A percentile compares a stretch with the other conserved stretches of the same genome.
Conservation (phyloP, 257 asterid genomes). For the Solanum clarkiae region DNA sequence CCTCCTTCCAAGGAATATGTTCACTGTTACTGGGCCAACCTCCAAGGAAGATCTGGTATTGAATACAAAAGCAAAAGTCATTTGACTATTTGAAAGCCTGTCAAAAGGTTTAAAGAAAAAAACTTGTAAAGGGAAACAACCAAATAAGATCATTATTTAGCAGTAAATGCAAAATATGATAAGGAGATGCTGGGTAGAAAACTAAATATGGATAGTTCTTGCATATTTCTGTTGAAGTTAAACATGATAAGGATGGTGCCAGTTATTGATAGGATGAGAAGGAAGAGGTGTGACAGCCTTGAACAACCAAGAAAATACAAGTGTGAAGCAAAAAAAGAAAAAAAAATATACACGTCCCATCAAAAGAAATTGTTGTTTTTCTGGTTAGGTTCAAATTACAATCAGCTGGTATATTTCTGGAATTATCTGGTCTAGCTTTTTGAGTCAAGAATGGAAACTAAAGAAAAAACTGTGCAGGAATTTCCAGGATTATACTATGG, state of each 20-base stretch:
- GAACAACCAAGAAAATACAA: neutral
- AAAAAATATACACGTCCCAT: neutral
- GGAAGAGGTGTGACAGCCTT: neutral
- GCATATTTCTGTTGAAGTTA: neutral
- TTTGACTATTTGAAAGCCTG: neutral
- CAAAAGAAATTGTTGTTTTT: neutral
- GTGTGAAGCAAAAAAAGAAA: neutral
- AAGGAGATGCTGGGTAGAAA: neutral
- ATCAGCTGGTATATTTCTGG: neutral
- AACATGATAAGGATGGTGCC: neutral
- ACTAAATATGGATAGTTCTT: neutral
- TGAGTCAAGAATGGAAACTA: neutral
- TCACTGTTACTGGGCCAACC: conserved; percentile 39
- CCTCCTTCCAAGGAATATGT: conserved; percentile 70
- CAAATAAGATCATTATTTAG: neutral
- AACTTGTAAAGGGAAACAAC: neutral
- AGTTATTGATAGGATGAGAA: neutral
- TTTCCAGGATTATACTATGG: neutral
- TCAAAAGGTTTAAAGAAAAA: neutral
- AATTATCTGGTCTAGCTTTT: neutral
- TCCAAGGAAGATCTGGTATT: conserved; percentile 50
- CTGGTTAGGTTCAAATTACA: neutral
- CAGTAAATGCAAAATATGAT: neutral
- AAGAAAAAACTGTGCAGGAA: neutral
- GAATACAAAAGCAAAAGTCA: neutral